phyloP scores from a whole-genome alignment of 2,329 filamentous ascomycete genomes.

The Dactylonectria macrodidyma region DNA sequence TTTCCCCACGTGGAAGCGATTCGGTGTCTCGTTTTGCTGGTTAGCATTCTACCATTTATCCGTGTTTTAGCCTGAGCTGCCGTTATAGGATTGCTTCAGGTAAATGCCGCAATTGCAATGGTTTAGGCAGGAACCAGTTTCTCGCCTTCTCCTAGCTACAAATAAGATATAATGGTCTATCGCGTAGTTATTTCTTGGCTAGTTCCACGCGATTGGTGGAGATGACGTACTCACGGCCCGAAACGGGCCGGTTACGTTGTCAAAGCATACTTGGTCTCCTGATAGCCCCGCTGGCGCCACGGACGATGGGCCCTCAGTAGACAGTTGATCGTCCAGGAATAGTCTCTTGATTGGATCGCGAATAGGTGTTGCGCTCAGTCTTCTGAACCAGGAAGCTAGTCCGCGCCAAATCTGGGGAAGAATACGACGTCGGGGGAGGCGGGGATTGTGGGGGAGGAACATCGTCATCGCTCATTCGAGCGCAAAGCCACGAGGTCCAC shows the following conservation, averaged over 20 bases:
- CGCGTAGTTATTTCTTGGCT: too few relatives aligned
- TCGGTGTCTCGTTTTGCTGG: too few relatives aligned
- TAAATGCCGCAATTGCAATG: too few relatives aligned
- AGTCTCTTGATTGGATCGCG: slow-evolving; percentile 23
- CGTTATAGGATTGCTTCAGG: too few relatives aligned
- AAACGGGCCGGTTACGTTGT: not conserved
- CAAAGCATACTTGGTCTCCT: not conserved
- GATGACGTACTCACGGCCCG: not conserved
- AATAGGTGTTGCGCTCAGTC: slow-evolving; percentile 2
- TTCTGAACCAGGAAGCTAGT: slow-evolving; percentile 21
- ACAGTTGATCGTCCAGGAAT: slow-evolving; percentile 8
- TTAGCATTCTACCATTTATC: too few relatives aligned
- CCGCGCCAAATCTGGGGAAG: slow-evolving; percentile 28
- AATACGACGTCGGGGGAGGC: slow-evolving; percentile 11
- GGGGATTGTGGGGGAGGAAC: slow-evolving; percentile 13
- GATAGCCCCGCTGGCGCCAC: slow-evolving; percentile 1
- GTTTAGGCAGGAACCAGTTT: too few relatives aligned
- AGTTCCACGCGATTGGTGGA: not conserved
- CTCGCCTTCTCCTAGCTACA: too few relatives aligned
- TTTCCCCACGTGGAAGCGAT: too few relatives aligned
- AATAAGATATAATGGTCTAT: too few relatives aligned
- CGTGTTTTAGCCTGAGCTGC: too few relatives aligned
- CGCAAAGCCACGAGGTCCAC: slow-evolving; percentile 24
- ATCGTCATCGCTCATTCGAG: slow-evolving; percentile 19
- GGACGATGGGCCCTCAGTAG: slow-evolving; percentile 1